Percentiles rank a stretch among this genome's conserved stretches.
Evolutionary conservation across 2,329 filamentous ascomycete genomes (phyloP).

Genomic region (Pseudogymnoascus sp.): DNA sequence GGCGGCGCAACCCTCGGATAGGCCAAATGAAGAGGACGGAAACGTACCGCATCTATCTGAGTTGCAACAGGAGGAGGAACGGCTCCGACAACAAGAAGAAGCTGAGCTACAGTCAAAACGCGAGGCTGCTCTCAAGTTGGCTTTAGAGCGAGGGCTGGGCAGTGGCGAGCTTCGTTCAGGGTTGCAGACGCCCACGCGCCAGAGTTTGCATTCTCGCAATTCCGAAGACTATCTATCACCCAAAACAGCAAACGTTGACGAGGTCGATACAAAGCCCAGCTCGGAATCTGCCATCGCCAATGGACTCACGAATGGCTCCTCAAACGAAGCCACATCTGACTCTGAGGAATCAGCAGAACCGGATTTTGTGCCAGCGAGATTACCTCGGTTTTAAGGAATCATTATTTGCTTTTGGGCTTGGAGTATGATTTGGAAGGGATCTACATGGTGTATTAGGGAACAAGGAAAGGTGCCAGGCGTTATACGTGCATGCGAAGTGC

Average conservation of each 20-base stretch:
- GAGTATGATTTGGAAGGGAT: neutral
- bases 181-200: neutral
- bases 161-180: slow-evolving; percentile 15
- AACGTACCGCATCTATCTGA: slow-evolving; percentile 44
- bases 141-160: slow-evolving; percentile 42
- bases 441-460: slow-evolving; percentile 3
- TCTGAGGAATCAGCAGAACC: slow-evolving; percentile 23
- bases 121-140: slow-evolving; percentile 45
- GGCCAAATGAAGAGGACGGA: slow-evolving; percentile 16
- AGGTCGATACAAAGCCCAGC: neutral
- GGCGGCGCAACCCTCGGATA: slow-evolving; percentile 28
- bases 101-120: slow-evolving; percentile 47
- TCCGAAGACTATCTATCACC: neutral
- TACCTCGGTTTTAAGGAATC: slow-evolving; percentile 45
- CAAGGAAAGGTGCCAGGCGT: slow-evolving; percentile 16
- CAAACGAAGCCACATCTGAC: slow-evolving; percentile 5
- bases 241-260: neutral
- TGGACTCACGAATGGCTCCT: neutral
- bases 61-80: slow-evolving; percentile 47
- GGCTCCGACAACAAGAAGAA: slow-evolving; percentile 41
- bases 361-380: slow-evolving; percentile 51
- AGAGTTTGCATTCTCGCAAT: neutral
- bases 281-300: neutral
- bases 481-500: slow-evolving; percentile 30
- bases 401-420: neutral